These are phyloP conservation scores for Symmetrospora coprosmae DNA, from an alignment of 768 basidiomycete genomes.

Conservation along the genomic window DNA sequence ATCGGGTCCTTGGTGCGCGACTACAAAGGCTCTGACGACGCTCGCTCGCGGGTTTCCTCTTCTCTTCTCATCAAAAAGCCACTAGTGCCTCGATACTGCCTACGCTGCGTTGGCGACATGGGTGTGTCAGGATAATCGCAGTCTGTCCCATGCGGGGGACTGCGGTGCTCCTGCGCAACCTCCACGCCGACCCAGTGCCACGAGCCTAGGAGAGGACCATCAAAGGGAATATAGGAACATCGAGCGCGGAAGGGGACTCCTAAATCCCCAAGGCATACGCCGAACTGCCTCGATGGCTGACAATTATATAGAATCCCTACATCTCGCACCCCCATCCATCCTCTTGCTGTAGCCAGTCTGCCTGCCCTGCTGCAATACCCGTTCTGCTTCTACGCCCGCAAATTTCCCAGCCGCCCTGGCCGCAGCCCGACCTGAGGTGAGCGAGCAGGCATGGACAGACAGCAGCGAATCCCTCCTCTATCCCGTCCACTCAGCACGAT, in stretches of 20 bases:
- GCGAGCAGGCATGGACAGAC: no score
- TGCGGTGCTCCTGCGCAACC: neutral
- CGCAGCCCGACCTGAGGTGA: no score
- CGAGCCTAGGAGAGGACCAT: neutral
- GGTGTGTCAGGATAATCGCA: neutral
- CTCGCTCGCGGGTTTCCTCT: neutral
- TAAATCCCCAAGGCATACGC: neutral
- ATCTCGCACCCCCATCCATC: neutral
- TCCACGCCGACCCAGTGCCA: neutral
- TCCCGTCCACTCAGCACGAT: neutral
- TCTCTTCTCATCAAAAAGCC: constrained; percentile 23
- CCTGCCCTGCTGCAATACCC: neutral
- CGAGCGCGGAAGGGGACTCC: neutral
- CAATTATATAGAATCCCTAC: constrained; percentile 17
- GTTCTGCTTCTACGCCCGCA: neutral
- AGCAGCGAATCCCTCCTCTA: neutral
- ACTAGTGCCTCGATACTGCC: constrained; percentile 11
- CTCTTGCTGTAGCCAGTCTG: neutral
- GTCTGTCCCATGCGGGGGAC: neutral
- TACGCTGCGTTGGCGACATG: constrained; percentile 3
- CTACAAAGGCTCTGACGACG: no score
- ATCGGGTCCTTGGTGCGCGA: no score
- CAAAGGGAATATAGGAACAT: constrained; percentile 7
- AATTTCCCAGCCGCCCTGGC: neutral
- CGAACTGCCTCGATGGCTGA: constrained; percentile 13